These are phyloP conservation scores for Gelatoporia subvermispora DNA, from an alignment of 768 basidiomycete species.

Conservation along the genomic window DNA sequence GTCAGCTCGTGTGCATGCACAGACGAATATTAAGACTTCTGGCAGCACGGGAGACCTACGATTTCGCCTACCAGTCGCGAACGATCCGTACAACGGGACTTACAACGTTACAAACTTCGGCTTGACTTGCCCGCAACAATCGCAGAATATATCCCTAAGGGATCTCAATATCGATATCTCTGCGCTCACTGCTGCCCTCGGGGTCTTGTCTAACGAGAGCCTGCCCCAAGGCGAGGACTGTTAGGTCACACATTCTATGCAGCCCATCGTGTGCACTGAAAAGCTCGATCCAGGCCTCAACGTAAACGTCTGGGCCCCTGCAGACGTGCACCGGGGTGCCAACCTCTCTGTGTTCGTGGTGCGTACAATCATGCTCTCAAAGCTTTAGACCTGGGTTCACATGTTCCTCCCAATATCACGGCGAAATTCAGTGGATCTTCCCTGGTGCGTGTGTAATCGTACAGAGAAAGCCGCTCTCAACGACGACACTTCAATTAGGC, in stretches of 20 bases:
- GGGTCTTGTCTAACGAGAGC: background rate
- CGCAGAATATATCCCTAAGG: slow-evolving; percentile 30
- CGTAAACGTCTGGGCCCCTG: slow-evolving; percentile 47
- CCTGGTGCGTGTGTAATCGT: no score
- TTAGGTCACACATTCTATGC: no score
- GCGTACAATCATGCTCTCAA: slow-evolving; percentile 16
- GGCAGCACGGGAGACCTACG: slow-evolving; percentile 24
- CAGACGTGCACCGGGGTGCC: slow-evolving; percentile 31
- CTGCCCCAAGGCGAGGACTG: no score
- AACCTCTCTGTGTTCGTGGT: slow-evolving; percentile 53
- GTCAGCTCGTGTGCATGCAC: background rate
- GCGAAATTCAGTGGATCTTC: no score
- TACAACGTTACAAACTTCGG: slow-evolving; percentile 33
- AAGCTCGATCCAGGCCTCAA: slow-evolving; percentile 42
- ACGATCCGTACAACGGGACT: slow-evolving; percentile 6
- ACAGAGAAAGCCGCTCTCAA: no score
- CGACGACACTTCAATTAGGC: no score
- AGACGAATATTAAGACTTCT: no score
- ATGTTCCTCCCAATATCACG: no score
- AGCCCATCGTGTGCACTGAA: no score
- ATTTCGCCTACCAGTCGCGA: background rate
- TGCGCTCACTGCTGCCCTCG: slow-evolving; percentile 7
- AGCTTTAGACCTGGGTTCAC: no score
- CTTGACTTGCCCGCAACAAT: slow-evolving; percentile 39
- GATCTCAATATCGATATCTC: slow-evolving; percentile 31